Percentiles rank a stretch among this genome's conserved stretches.
phyloP scores from a whole-genome alignment of 495 filamentous ascomycete species.

The Hyphodiscus hymeniophilus region DNA sequence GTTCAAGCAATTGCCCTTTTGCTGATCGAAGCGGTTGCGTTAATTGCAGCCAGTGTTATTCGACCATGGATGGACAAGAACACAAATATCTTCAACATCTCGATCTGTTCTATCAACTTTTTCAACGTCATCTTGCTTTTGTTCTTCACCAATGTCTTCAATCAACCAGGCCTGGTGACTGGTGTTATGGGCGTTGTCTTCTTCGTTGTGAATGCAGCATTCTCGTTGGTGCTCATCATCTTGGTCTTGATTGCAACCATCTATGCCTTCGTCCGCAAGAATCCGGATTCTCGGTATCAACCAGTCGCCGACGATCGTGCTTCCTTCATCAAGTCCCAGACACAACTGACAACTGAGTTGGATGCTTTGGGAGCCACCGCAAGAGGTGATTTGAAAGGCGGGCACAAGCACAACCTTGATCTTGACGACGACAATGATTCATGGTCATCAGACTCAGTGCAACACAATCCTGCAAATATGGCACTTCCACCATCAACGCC shows the following conservation, averaged over 20 bases:
- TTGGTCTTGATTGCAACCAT: conserved; percentile 80
- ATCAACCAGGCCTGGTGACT: conserved; percentile 76
- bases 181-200: conserved; percentile 93
- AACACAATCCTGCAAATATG: conserved; percentile 31
- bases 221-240: conserved; percentile 76
- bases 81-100: conserved; percentile 94
- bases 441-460: conserved; percentile 35
- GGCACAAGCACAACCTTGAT: conserved; percentile 51
- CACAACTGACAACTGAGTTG: conserved; percentile 81
- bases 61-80: conserved; percentile 99
- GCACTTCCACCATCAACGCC: conserved; percentile 24
- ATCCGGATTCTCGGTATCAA: conserved; percentile 93
- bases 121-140: conserved; percentile 81
- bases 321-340: conserved; percentile 97
- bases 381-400: conserved; percentile 68
- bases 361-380: conserved; percentile 91
- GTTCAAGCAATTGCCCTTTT: conserved; percentile 81
- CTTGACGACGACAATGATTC: conserved; percentile 77
- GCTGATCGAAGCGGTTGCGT: conserved; percentile 72
- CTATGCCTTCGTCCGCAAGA: conserved; percentile 82
- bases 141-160: conserved; percentile 76
- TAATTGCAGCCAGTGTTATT: conserved; percentile 72
- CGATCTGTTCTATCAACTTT: conserved; percentile 85
- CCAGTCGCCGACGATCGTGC: conserved; percentile 94
- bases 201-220: conserved; percentile 85